Percentiles rank a stretch among this genome's conserved stretches.
These are phyloP conservation scores for Aspergillus quadricinctus DNA, from an alignment of 2,329 filamentous ascomycete species.

Conservation along the genomic window DNA sequence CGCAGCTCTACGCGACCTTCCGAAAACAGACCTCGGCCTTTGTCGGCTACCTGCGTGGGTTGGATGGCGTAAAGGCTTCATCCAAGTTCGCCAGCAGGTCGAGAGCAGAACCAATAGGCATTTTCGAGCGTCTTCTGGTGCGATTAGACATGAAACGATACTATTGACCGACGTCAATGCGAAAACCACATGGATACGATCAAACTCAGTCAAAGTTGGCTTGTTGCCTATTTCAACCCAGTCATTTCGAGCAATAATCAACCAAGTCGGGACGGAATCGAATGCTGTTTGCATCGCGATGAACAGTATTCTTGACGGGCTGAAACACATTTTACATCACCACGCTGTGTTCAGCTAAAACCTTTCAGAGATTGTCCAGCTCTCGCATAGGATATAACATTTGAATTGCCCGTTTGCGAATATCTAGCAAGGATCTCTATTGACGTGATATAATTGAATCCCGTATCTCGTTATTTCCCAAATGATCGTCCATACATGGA, in stretches of 20 bases:
- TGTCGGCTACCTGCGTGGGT: constrained; percentile 63
- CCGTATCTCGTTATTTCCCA: not conserved
- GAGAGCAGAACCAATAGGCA: constrained; percentile 48
- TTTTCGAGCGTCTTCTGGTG: constrained; percentile 64
- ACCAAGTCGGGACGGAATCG: no score
- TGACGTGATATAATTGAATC: not conserved
- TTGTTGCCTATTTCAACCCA: no score
- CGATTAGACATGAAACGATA: constrained; percentile 68
- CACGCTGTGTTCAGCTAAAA: not conserved
- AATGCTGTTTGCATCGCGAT: no score
- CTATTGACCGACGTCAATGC: constrained; percentile 41
- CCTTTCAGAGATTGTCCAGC: not conserved
- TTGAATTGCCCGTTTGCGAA: not conserved
- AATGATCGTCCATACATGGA: not conserved
- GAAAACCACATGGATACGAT: not conserved
- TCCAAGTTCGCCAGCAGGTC: constrained; percentile 30
- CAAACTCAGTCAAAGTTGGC: not conserved
- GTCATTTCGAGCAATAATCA: no score
- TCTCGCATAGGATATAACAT: not conserved
- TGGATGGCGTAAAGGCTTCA: constrained; percentile 60
- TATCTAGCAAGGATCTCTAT: not conserved
- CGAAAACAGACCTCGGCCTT: constrained; percentile 70
- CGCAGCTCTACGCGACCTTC: constrained; percentile 60
- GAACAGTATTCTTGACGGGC: no score
- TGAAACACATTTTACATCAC: not conserved